Evolutionary conservation across 73 alveolate species (phyloP), one percentile per base, ranked within the genome.

Genomic region (Symbiodinium natans): DNA sequence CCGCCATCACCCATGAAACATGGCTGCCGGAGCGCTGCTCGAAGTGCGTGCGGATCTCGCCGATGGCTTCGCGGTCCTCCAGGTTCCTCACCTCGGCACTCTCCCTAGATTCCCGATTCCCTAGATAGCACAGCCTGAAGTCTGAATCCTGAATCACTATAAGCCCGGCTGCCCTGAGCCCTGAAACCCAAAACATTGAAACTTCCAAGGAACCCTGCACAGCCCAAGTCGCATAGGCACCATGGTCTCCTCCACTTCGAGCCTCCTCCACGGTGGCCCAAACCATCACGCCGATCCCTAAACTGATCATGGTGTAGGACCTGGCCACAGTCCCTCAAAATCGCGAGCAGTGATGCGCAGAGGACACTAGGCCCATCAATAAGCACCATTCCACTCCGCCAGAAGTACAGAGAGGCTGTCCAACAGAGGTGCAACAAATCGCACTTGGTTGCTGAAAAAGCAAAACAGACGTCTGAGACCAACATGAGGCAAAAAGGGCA

Each of bases 201-300:
- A 0, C 75, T 31, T 25, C 33, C 7, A 1, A 27, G 75, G 29
- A 25, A 46, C n/a, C n/a, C n/a, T n/a, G n/a, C n/a, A 46, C 19
- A 31, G 75, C 75, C 75, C 75, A 13, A 56, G 75, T 2, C 34
- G 43, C 75, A 68, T 87, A 82, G 36, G 73, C 46, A 29, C 95
- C 95, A 11, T 87, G 95, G 73, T 87, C 95, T 0, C 95, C 95
- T 4, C 95, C 95, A 33, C 95, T 87, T 43, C 95, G 84, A 38
- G 95, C 95, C 52, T 87, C 95, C 41, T 87, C 95, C 95, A 87
- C 95, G 59, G 95, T 87, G 95, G 95, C 95, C 95, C 95, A 87
- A 46, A 87, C 95, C 95, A 87, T 87, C 71, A 87, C 95, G 68
- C 95, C 95, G 95, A 87, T 87, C 43, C 95, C 95, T 25, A 87